Evolutionary conservation across 345 rosid genomes (phyloP), one percentile per base, ranked within the genome.

Genomic region (Sonneratia alba): DNA sequence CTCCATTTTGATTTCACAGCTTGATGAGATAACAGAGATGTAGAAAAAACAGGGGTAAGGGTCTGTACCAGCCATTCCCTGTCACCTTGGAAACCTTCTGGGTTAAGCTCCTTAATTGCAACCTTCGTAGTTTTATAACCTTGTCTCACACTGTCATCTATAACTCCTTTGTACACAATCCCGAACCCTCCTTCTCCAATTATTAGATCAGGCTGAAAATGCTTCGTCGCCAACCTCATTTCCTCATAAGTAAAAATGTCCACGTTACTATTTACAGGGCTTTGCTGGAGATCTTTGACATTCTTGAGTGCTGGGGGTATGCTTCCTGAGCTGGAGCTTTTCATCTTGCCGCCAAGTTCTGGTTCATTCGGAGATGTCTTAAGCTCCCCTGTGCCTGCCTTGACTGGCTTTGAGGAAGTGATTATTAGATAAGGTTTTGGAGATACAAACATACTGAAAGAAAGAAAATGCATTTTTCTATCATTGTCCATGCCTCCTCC

Each of bases 181-280:
- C 99, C 99, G 59, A 95, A 95, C 18, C 99, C 99, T 63, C 99
- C 99, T 57, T 92, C 97, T 0, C 99, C 99, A 1, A 95, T 90
- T 34, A 95, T 89, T 71, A 77, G 85, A 82, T 92, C 96, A 0
- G 98, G 93, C 55, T 92, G 82, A 75, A 95, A 95, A 72, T 79
- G 84, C 79, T 88, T 88, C 5, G 99, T 90, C n/a, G 94, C 98
- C 78, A 89, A 65, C 74, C 80, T 87, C 91, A 85, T 92, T 81
- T 95, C 98, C 65, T 81, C 77, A 47, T 95, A 95, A 3, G 91
- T 89, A 78, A 95, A 92, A 53, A 89, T 84, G 79, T 92, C 91
- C 27, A 88, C 98, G 77, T 95, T 86, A 49, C 70, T 64, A 69
- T 85, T 89, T 70, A 88, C 92, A 0, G 98, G 88, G 72, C 68